Base-by-base conservation (phyloP, 1,139 yeast species). In the Suhomyces bokatorum region DNA sequence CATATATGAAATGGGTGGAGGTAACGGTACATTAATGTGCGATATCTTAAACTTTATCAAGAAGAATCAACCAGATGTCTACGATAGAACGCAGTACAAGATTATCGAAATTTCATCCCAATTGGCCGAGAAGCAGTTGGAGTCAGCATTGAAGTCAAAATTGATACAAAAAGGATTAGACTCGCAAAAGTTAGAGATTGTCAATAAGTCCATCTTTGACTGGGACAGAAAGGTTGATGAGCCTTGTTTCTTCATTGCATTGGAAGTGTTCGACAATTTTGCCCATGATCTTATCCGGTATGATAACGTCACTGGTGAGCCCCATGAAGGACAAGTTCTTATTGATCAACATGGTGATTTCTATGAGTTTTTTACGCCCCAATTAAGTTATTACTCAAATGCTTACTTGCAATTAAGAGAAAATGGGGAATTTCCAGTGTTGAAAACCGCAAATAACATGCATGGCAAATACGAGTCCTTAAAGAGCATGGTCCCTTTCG, bases 1-100 rank as follows among this genome's bases (percentile, higher is more conserved):
- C 7, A 85, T 88, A 12, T 89, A 87, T 63, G 97, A 89, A 65
- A 81, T 87, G 77, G 96, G 96, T 46, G 96, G 93, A 31, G 96
- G 96, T 52, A 88, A 88, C 57, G 96, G 96, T 43, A 88, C 96
- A 0, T 64, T 88, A 46, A 88, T 88, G 96, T 65, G 79, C 47
- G 85, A 88, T 57, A 78, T 88, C n/a, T 66, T 88, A 53, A 83
- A 83, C 56, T 88, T 75, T 58, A 77, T 88, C 49, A 73, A 80
- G 49, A 68, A 67, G 20, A 69, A 75, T 15, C 85, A 85, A 50
- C 93, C 95, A 0, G 90, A 85, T 35, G 81, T 87, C 11, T 89
- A 87, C 59, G 65, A 70, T 11, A 70, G 81, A 35, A 84, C 91
- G 0, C 77, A 77, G 51, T 88, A 89, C 60, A 81, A 80, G 55